Evolutionary conservation across 169 alveolate species (phyloP).

Genomic region (Pseudocohnilembus persalinus): DNA sequence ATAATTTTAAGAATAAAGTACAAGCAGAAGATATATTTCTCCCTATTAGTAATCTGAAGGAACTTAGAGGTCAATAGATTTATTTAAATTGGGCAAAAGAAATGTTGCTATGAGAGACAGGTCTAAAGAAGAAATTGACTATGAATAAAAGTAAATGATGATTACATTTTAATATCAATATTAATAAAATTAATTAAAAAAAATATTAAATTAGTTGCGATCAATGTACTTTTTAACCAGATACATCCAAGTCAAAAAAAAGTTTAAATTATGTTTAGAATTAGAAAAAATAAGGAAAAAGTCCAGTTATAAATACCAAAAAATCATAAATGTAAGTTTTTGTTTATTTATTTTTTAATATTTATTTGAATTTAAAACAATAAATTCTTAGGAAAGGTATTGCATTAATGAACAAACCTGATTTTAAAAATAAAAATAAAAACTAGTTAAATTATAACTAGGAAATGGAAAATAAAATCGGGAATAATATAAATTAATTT

Average conservation of each 20-base stretch:
- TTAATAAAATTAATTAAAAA: no score
- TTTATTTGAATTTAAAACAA: neutral
- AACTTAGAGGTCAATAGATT: neutral
- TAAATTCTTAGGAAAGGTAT: neutral
- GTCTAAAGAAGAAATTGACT: neutral
- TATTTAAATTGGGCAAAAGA: neutral
- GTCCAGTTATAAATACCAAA: neutral
- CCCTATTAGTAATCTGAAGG: neutral
- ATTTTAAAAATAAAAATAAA: no score
- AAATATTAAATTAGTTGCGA: neutral
- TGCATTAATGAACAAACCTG: neutral
- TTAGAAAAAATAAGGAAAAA: neutral
- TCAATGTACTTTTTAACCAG: neutral
- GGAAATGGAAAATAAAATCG: no score
- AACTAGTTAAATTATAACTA: no score
- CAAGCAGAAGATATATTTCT: no score
- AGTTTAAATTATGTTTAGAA: neutral
- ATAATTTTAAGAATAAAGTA: no score
- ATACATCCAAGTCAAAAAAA: neutral
- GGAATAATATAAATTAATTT: no score
- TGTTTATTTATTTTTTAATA: no score
- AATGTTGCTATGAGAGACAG: neutral
- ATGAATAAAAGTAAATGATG: neutral
- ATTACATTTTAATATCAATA: no score
- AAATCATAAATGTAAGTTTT: neutral